These are phyloP conservation scores for Quercus variabilis DNA, from an alignment of 306 rosid species.

Conservation along the genomic window DNA sequence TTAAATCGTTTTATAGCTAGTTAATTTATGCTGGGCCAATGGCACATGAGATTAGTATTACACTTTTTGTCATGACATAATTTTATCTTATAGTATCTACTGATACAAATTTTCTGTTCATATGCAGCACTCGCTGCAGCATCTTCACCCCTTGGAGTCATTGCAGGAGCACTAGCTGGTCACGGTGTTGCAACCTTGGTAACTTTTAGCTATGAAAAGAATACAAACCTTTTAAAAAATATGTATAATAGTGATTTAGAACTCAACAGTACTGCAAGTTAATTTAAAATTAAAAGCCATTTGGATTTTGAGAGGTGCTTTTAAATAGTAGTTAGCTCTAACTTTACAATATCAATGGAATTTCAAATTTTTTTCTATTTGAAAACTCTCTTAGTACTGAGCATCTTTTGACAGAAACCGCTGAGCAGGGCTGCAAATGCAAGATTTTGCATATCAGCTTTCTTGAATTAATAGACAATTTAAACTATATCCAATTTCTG, in stretches of 20 bases:
- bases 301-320: conserved; percentile 7
- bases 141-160: conserved; percentile 94
- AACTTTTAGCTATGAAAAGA: conserved; percentile 18
- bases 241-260: background rate
- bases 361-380: background rate
- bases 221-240: background rate
- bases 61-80: background rate
- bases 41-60: background rate
- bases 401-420: background rate
- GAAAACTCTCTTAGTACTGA: background rate
- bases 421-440: background rate
- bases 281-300: background rate
- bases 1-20: background rate
- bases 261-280: background rate
- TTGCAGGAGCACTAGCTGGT: conserved; percentile 93
- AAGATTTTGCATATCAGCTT: conserved; percentile 10
- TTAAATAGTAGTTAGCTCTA: background rate
- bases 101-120: conserved; percentile 11
- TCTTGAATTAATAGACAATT: background rate
- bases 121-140: conserved; percentile 94
- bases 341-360: background rate
- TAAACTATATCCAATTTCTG: background rate
- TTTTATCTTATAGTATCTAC: conserved; percentile 1
- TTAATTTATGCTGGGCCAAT: background rate
- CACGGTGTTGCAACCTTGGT: conserved; percentile 92